These are phyloP conservation scores for Ceratobasidium sp. DNA, from an alignment of 1,284 basidiomycete genomes.

Conservation along the genomic window DNA sequence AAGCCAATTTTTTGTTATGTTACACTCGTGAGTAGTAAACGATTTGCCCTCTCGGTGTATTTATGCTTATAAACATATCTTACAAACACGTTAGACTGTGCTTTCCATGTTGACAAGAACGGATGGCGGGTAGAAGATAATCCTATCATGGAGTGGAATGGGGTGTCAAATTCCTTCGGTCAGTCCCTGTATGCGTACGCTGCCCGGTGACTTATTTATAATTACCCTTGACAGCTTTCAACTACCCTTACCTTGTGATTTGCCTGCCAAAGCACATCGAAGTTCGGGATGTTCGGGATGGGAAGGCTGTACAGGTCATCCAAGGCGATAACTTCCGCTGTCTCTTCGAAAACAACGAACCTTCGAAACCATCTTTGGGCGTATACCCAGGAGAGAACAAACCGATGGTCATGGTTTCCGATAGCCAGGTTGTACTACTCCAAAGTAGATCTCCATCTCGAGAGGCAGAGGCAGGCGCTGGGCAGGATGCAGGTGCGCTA, in stretches of 20 bases:
- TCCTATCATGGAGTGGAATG: constrained; percentile 98
- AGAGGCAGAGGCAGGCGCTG: not conserved
- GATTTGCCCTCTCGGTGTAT: not conserved
- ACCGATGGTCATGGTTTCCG: constrained; percentile 4
- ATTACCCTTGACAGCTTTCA: constrained; percentile 70
- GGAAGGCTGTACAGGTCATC: constrained; percentile 93
- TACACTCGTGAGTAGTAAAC: constrained; percentile 82
- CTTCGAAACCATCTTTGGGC: constrained; percentile 62
- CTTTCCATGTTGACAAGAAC: constrained; percentile 98
- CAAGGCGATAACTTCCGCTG: constrained; percentile 89
- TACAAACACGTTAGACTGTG: constrained; percentile 77
- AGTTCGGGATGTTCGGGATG: constrained; percentile 94
- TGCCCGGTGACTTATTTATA: not conserved
- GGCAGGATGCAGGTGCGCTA: not conserved
- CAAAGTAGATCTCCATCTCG: not conserved
- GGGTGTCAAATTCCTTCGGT: constrained; percentile 93
- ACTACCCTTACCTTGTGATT: constrained; percentile 96
- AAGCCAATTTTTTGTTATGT: constrained; percentile 96
- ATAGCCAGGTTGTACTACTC: constrained; percentile 5
- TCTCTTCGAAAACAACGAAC: constrained; percentile 93
- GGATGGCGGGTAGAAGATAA: constrained; percentile 91
- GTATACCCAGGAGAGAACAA: not conserved
- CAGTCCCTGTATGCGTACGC: constrained; percentile 52
- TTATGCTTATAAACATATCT: constrained; percentile 30
- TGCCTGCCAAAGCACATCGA: constrained; percentile 98